These are phyloP conservation scores for Penicillium sp. DNA, from an alignment of 2,329 filamentous ascomycete species.

Conservation along the genomic window DNA sequence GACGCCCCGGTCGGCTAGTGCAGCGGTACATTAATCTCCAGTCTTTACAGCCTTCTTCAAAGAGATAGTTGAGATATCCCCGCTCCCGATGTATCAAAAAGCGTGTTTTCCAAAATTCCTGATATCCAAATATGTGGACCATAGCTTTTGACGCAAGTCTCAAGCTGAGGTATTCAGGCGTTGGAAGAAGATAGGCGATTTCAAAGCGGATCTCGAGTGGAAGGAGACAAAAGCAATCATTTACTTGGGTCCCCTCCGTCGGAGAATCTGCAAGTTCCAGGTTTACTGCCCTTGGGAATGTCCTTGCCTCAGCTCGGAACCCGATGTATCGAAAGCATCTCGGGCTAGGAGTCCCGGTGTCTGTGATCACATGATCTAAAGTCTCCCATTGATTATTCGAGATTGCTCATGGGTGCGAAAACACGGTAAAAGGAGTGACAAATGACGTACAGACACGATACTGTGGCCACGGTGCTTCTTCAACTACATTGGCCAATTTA, in stretches of 20 bases:
- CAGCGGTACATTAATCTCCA: background rate
- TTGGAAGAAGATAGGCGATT: slow-evolving; percentile 5
- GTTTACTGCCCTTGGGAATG: background rate
- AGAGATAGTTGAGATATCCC: background rate
- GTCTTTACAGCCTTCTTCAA: background rate
- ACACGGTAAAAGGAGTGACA: background rate
- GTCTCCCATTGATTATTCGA: background rate
- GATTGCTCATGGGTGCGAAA: background rate
- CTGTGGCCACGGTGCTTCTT: background rate
- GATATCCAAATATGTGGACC: slow-evolving; percentile 1
- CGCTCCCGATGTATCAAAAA: slow-evolving; percentile 2
- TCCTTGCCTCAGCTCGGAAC: background rate
- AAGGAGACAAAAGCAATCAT: background rate
- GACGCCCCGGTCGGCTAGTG: background rate
- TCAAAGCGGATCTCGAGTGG: slow-evolving; percentile 7
- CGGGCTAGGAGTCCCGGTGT: background rate
- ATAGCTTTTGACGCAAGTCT: slow-evolving; percentile 5
- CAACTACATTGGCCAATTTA: background rate
- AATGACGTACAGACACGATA: background rate
- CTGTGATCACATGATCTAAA: background rate
- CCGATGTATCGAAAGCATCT: background rate
- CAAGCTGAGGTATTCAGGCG: slow-evolving; percentile 2
- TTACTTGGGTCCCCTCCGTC: background rate
- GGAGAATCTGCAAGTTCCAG: background rate
- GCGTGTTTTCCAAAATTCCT: slow-evolving; percentile 5